Percentiles rank a stretch among this genome's conserved stretches.
Evolutionary conservation across 2,329 filamentous ascomycete genomes (phyloP).

Genomic region (Beauveria pseudobassiana): DNA sequence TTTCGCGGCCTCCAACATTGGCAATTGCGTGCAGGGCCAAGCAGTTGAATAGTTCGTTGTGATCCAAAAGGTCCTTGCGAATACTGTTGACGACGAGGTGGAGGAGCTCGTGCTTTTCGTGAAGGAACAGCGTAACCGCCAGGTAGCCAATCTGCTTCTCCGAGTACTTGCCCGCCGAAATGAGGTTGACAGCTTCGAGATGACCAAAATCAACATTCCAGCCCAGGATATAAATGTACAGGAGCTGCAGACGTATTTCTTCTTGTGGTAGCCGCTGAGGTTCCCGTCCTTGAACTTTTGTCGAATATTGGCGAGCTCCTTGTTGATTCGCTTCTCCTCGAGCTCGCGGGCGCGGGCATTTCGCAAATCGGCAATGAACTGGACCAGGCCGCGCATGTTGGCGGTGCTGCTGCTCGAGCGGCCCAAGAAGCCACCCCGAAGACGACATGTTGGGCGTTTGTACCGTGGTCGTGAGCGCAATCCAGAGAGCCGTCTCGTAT

Average conservation of each 20-base stretch:
- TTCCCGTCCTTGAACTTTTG: slow-evolving; percentile 97
- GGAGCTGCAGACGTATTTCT: slow-evolving; percentile 99
- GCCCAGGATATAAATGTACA: slow-evolving; percentile 98
- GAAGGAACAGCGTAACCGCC: slow-evolving; percentile 92
- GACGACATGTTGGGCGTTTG: slow-evolving; percentile 41
- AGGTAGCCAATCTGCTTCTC: slow-evolving; percentile 99
- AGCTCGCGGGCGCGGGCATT: slow-evolving; percentile 92
- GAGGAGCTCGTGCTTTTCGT: slow-evolving; percentile 92
- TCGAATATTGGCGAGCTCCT: slow-evolving; percentile 95
- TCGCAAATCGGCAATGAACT: slow-evolving; percentile 94
- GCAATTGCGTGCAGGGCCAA: slow-evolving; percentile 94
- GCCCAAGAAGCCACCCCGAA: slow-evolving; percentile 55
- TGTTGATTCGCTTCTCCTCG: slow-evolving; percentile 99
- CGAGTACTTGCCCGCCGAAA: slow-evolving; percentile 94
- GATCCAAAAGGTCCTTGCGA: slow-evolving; percentile 86
- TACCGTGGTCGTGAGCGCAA: background rate
- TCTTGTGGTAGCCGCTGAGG: slow-evolving; percentile 95
- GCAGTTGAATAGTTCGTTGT: slow-evolving; percentile 97
- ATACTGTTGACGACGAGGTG: slow-evolving; percentile 98
- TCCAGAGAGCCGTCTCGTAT: background rate
- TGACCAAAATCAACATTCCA: slow-evolving; percentile 99
- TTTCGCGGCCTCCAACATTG: slow-evolving; percentile 92
- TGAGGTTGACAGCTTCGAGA: slow-evolving; percentile 94
- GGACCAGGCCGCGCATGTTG: slow-evolving; percentile 78
- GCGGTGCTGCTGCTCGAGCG: slow-evolving; percentile 57